Evolutionary conservation across 2,329 filamentous ascomycete species (phyloP).

Genomic region (Fusarium burgessii): DNA sequence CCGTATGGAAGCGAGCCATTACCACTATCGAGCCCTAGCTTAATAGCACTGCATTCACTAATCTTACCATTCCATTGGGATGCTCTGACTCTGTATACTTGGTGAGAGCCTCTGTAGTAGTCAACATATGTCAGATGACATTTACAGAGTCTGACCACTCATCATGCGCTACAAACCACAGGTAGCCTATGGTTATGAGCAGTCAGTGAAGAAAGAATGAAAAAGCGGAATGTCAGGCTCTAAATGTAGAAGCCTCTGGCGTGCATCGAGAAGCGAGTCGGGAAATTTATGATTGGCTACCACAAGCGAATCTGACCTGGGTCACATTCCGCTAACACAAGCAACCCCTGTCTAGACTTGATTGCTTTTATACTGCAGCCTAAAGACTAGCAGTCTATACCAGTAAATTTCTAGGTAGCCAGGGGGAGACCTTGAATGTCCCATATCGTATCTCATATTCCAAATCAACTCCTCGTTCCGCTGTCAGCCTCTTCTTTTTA

Average conservation of each 20-base stretch:
- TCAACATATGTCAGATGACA: background rate
- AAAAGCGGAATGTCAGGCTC: constrained; percentile 31
- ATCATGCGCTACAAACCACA: background rate
- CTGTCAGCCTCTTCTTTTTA: background rate
- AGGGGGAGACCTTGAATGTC: too few species aligned
- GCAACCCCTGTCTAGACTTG: constrained; percentile 15
- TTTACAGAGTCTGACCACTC: background rate
- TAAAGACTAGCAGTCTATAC: background rate
- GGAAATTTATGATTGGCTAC: constrained; percentile 47
- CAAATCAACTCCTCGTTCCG: background rate
- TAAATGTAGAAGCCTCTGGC: constrained; percentile 33
- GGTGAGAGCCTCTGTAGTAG: background rate
- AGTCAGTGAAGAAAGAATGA: background rate
- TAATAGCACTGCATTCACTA: background rate
- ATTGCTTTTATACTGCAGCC: background rate
- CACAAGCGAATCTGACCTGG: constrained; percentile 46
- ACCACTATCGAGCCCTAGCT: background rate
- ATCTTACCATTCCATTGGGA: background rate
- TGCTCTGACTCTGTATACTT: background rate
- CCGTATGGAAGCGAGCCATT: constrained; percentile 8
- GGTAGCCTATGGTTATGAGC: background rate
- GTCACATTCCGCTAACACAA: constrained; percentile 41
- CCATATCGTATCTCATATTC: background rate
- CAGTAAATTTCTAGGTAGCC: too few species aligned
- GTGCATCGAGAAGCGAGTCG: constrained; percentile 49